Evolutionary conservation across 495 filamentous ascomycete species (phyloP), one percentile per base, ranked within the genome.

Genomic region (Aspergillus bridgeri): DNA sequence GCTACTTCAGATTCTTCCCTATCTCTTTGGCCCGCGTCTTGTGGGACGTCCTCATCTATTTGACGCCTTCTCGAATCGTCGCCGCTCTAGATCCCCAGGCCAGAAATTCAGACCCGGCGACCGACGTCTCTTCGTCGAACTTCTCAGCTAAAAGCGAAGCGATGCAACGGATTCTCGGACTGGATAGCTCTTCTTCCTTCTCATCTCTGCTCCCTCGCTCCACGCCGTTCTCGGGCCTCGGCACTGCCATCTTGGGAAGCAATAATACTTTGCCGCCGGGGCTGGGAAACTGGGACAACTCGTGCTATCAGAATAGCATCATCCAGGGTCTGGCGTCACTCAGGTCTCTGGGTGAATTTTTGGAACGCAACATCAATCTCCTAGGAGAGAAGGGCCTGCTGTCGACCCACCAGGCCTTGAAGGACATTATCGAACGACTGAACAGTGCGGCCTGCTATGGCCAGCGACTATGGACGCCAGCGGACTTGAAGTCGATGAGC

Each of bases 241-340:
- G 77, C 38, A 72, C 60, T 45, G 69, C 76, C 0, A 60, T 78
- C 6, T 67, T 80, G 18, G 71, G 76, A 42, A 65, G 51, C 46
- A 71, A 66, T 20, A 71, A 74, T 17, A 69, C 69, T 33, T 60
- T 70, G 24, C 90, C 90, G 2, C 81, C 91, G 5, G 94, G 95
- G 0, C 70, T 98, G 27, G 90, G 90, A 18, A 99, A 99, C 66
- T 87, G 83, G 76, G 86, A 96, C 70, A 96, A 96, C 65, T 96
- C 91, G 1, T 99, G 95, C 71, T 99, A 94, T 67, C 93, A 98
- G 75, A 99, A 99, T 68, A 96, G 92, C 59, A 88, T 97, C 19
- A 84, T 98, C 21, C 88, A 97, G 68, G 87, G 88, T 13, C 78
- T 98, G 42, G 87, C 92, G 5, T 89, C 92, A 6, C 80, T 98